phyloP scores from a whole-genome alignment of 768 basidiomycete genomes.

The Brasilioporus rufonigricans region DNA sequence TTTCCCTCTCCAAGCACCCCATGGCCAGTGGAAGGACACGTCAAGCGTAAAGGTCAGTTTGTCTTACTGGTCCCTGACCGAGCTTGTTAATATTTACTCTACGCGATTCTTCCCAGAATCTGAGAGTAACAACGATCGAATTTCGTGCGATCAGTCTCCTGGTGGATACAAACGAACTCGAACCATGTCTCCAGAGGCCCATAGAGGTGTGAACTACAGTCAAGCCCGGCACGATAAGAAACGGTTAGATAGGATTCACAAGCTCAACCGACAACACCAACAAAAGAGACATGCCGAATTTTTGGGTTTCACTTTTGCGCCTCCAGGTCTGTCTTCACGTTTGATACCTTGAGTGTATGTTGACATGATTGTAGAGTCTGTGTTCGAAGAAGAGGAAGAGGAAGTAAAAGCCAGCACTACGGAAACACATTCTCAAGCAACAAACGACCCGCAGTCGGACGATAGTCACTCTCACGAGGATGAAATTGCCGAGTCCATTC shows the following conservation, averaged over 20 bases:
- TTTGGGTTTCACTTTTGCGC: slow-evolving; percentile 20
- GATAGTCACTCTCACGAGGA: slow-evolving; percentile 40
- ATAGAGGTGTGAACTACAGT: slow-evolving; percentile 39
- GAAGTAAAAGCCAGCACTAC: background rate
- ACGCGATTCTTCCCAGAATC: slow-evolving; percentile 28
- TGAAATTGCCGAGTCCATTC: slow-evolving; percentile 59
- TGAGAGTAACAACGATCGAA: slow-evolving; percentile 23
- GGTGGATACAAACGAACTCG: slow-evolving; percentile 46
- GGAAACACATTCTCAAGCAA: slow-evolving; percentile 5
- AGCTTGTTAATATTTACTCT: slow-evolving; percentile 1
- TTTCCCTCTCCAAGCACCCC: slow-evolving; percentile 15
- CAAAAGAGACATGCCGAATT: slow-evolving; percentile 43
- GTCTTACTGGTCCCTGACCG: background rate
- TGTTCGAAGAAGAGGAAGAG: slow-evolving; percentile 12
- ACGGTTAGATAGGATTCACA: slow-evolving; percentile 40
- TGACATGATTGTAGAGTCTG: slow-evolving; percentile 11
- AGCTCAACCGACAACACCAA: slow-evolving; percentile 36
- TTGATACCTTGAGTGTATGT: background rate
- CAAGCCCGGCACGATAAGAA: slow-evolving; percentile 40
- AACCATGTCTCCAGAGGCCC: slow-evolving; percentile 44
- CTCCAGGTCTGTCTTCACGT: slow-evolving; percentile 19
- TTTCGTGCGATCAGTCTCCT: slow-evolving; percentile 32
- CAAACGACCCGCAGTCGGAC: slow-evolving; percentile 15
- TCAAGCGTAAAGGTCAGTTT: slow-evolving; percentile 52
- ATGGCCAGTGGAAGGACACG: slow-evolving; percentile 25